Evolutionary conservation across 352 stramenopile genomes (phyloP).

Genomic region (Pythium utonaiense): DNA sequence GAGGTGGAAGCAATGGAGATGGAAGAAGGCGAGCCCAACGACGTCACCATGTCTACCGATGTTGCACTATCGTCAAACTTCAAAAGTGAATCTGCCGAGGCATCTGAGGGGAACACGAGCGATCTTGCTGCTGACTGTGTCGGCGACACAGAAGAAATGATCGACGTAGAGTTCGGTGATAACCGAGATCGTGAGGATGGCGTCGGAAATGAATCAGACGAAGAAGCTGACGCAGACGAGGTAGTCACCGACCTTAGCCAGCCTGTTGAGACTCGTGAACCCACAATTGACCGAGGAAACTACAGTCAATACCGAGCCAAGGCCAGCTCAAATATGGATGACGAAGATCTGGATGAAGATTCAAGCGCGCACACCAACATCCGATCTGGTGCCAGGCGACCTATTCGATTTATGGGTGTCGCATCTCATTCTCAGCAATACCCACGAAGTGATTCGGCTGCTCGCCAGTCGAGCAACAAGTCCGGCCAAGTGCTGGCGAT

Average conservation of each 20-base stretch:
- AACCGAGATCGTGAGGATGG: conserved; percentile 7
- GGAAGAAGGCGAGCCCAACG: too few relatives aligned
- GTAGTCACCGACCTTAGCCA: neutral
- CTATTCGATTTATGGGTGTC: neutral
- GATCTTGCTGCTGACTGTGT: conserved; percentile 9
- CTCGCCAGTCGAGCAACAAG: neutral
- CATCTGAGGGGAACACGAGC: neutral
- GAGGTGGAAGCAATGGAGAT: too few relatives aligned
- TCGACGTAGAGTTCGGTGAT: conserved; percentile 4
- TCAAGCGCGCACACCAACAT: neutral
- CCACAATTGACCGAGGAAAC: conserved; percentile 54
- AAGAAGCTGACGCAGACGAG: conserved; percentile 18
- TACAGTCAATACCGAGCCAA: conserved; percentile 14
- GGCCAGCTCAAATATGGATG: conserved; percentile 17
- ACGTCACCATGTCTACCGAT: neutral
- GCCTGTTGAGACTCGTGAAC: conserved; percentile 9
- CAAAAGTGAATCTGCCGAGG: too few relatives aligned
- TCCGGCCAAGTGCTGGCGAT: neutral
- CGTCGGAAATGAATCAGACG: conserved; percentile 18
- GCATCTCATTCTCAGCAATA: neutral
- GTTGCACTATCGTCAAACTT: too few relatives aligned
- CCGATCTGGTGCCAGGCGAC: neutral
- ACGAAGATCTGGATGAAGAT: conserved; percentile 22
- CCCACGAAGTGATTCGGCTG: neutral
- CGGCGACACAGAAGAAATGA: conserved; percentile 10